Conservation (phyloP, 2,329 filamentous ascomycete species). For the Penicillium sp. region DNA sequence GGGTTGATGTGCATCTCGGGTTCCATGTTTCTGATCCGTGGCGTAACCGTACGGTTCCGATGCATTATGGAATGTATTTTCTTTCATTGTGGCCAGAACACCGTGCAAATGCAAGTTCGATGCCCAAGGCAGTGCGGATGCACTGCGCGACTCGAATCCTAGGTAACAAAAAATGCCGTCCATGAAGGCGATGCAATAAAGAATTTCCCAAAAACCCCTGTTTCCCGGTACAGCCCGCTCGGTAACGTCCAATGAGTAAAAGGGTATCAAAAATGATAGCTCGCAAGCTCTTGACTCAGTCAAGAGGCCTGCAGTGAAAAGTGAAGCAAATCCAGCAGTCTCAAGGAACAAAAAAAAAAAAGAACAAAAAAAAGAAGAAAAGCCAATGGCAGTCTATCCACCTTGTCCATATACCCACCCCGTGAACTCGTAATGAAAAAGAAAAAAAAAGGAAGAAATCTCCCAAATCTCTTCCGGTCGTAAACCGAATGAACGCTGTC, state of each 20-base stretch:
- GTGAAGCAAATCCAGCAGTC: slow-evolving; percentile 1
- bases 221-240: slow-evolving; percentile 12
- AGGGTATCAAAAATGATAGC: slow-evolving; percentile 35
- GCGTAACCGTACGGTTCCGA: background rate
- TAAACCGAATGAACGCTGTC: slow-evolving; percentile 21
- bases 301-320: background rate
- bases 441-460: slow-evolving; percentile 2
- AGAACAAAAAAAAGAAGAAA: slow-evolving; percentile 11
- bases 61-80: too few species aligned
- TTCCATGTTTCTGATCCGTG: background rate
- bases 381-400: slow-evolving; percentile 24
- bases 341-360: slow-evolving; percentile 3
- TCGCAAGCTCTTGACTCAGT: background rate
- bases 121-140: background rate
- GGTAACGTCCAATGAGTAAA: slow-evolving; percentile 20
- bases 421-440: slow-evolving; percentile 18
- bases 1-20: background rate
- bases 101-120: background rate
- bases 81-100: background rate
- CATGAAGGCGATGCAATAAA: slow-evolving; percentile 1
- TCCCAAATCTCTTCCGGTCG: slow-evolving; percentile 10
- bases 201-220: slow-evolving; percentile 8
- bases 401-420: slow-evolving; percentile 13
- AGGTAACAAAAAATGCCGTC: background rate
- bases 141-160: background rate